Percentiles rank a stretch among this genome's conserved stretches.
These are phyloP conservation scores for Phytophthora podocarpi DNA, from an alignment of 352 stramenopile genomes.

Conservation along the genomic window DNA sequence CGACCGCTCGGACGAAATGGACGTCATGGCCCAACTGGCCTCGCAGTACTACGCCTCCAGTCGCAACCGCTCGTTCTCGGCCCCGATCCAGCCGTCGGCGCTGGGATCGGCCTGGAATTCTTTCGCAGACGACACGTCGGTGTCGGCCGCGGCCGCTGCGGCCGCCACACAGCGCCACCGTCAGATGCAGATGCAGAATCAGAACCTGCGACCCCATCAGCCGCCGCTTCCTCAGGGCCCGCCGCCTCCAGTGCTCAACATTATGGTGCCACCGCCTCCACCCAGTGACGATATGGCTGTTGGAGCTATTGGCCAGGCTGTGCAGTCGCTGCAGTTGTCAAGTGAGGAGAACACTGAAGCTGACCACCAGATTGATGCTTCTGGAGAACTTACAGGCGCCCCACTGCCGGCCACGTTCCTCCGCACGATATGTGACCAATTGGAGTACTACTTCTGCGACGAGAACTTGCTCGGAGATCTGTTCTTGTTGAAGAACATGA, in stretches of 20 bases:
- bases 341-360: slow-evolving; percentile 47
- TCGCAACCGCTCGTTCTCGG: slow-evolving; percentile 75
- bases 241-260: slow-evolving; percentile 52
- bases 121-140: slow-evolving; percentile 52
- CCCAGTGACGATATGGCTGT: slow-evolving; percentile 45
- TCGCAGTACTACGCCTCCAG: slow-evolving; percentile 81
- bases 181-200: slow-evolving; percentile 32
- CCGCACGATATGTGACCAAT: slow-evolving; percentile 85
- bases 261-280: slow-evolving; percentile 42
- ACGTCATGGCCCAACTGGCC: slow-evolving; percentile 84
- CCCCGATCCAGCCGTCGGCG: slow-evolving; percentile 66
- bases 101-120: slow-evolving; percentile 64
- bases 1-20: slow-evolving; percentile 49
- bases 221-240: slow-evolving; percentile 43
- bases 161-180: slow-evolving; percentile 22
- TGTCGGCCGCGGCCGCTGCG: slow-evolving; percentile 22
- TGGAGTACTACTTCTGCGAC: slow-evolving; percentile 91
- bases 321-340: slow-evolving; percentile 62
- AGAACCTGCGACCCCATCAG: slow-evolving; percentile 26
- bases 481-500: slow-evolving; percentile 91
- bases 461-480: slow-evolving; percentile 87
- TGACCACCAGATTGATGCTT: slow-evolving; percentile 30
- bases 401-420: slow-evolving; percentile 82
- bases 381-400: slow-evolving; percentile 27
- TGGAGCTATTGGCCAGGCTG: slow-evolving; percentile 66